phyloP scores from a whole-genome alignment of 139 green algal species.

The Chlamydomonas incerta region DNA sequence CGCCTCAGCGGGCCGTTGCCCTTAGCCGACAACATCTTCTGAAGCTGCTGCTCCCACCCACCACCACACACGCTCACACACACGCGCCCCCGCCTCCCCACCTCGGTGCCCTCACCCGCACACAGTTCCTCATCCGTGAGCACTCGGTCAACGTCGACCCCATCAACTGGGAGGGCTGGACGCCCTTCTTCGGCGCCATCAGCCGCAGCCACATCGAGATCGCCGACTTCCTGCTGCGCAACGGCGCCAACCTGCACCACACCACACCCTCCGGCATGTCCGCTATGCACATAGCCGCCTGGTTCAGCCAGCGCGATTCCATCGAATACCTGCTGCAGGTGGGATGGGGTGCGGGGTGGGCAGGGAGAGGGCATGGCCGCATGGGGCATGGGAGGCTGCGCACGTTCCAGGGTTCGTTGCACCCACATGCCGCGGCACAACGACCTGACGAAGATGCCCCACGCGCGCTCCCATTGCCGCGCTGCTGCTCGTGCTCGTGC shows the following conservation, averaged over 20 bases:
- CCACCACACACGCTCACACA: too few relatives aligned
- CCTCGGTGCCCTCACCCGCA: neutral
- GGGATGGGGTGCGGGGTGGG: too few relatives aligned
- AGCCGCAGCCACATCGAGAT: slow-evolving; percentile 32
- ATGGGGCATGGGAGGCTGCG: too few relatives aligned
- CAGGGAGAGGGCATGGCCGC: too few relatives aligned
- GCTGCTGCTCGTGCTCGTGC: too few relatives aligned
- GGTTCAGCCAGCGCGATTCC: slow-evolving; percentile 11
- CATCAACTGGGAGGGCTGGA: slow-evolving; percentile 52
- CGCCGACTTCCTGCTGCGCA: slow-evolving; percentile 42
- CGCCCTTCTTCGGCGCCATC: slow-evolving; percentile 45
- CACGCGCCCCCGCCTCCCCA: too few relatives aligned
- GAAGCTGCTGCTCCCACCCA: too few relatives aligned
- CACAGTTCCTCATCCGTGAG: slow-evolving; percentile 37
- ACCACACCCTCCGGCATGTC: slow-evolving; percentile 26
- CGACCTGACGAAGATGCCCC: too few relatives aligned
- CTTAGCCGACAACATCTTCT: too few relatives aligned
- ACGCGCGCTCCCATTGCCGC: too few relatives aligned
- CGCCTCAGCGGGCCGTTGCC: neutral
- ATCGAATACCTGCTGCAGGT: slow-evolving; percentile 29
- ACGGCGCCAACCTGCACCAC: slow-evolving; percentile 26
- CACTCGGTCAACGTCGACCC: slow-evolving; percentile 9
- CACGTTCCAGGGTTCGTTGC: too few relatives aligned
- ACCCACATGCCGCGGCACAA: too few relatives aligned
- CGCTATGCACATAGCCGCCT: slow-evolving; percentile 32